phyloP scores from a whole-genome alignment of 306 rosid genomes.

The Oxytropis ochrocephala region DNA sequence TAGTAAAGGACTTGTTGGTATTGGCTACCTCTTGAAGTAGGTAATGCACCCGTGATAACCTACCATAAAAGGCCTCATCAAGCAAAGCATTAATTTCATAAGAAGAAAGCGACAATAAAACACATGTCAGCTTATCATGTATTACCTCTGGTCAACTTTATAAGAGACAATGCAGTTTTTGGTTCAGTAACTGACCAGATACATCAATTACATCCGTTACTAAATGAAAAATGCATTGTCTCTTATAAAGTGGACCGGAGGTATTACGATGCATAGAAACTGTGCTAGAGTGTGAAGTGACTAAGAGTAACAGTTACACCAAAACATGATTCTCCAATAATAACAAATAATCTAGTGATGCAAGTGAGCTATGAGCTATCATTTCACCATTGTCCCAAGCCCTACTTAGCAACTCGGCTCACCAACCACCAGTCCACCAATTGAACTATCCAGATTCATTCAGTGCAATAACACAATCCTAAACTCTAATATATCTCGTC shows the following conservation, averaged over 20 bases:
- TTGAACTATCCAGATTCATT: neutral
- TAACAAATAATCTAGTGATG: neutral
- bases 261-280: neutral
- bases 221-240: no score
- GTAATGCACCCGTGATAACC: neutral
- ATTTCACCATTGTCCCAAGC: neutral
- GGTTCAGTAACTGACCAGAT: no score
- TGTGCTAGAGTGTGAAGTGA: neutral
- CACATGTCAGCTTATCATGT: neutral
- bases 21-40: neutral
- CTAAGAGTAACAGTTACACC: neutral
- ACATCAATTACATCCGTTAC: no score
- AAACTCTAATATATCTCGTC: neutral
- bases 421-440: neutral
- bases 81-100: neutral
- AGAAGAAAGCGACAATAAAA: constrained; percentile 2
- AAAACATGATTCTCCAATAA: neutral
- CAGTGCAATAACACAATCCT: neutral
- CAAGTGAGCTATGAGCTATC: neutral
- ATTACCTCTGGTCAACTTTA: no score
- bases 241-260: no score
- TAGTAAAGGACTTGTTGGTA: neutral
- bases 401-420: neutral
- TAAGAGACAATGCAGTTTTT: no score
- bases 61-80: neutral